Conservation (phyloP, 371 early-diverging fungal species). For the Nematocida minor region DNA sequence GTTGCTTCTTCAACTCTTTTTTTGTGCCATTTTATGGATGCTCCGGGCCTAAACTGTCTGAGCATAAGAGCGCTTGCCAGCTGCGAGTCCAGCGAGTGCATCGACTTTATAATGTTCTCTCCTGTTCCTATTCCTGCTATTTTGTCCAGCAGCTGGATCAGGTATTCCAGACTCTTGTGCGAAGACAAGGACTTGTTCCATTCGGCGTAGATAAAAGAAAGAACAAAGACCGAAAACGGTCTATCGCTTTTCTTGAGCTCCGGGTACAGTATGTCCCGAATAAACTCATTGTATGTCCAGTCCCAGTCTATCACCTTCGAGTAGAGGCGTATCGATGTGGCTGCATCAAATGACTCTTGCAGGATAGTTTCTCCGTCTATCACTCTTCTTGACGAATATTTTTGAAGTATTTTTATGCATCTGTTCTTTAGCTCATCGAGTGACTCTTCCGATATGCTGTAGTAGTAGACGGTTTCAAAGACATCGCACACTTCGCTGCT, state of each 20-base stretch:
- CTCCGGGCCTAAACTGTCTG: slow-evolving; percentile 54
- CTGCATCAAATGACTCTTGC: slow-evolving; percentile 30
- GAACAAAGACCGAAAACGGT: slow-evolving; percentile 45
- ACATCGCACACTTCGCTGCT: slow-evolving; percentile 30
- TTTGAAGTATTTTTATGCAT: not conserved
- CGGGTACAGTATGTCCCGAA: slow-evolving; percentile 49
- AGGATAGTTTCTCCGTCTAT: not conserved
- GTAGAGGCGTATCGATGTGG: slow-evolving; percentile 50
- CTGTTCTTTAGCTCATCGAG: not conserved
- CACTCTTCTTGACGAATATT: not conserved
- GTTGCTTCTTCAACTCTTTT: slow-evolving; percentile 36
- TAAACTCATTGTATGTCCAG: slow-evolving; percentile 63
- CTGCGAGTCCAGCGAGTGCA: slow-evolving; percentile 29
- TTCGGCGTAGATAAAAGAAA: slow-evolving; percentile 49
- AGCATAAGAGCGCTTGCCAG: slow-evolving; percentile 53
- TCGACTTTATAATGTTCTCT: slow-evolving; percentile 23
- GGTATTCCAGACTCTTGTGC: slow-evolving; percentile 53
- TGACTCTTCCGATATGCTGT: not conserved
- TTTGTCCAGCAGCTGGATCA: slow-evolving; percentile 43
- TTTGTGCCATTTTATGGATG: slow-evolving; percentile 49
- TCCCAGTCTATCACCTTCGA: slow-evolving; percentile 64
- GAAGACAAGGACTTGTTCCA: slow-evolving; percentile 47
- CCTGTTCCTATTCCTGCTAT: slow-evolving; percentile 43
- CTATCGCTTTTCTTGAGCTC: slow-evolving; percentile 21
- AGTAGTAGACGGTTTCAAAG: slow-evolving; percentile 15